Conservation (phyloP, 257 asterid genomes). For the Solanum arcanum region DNA sequence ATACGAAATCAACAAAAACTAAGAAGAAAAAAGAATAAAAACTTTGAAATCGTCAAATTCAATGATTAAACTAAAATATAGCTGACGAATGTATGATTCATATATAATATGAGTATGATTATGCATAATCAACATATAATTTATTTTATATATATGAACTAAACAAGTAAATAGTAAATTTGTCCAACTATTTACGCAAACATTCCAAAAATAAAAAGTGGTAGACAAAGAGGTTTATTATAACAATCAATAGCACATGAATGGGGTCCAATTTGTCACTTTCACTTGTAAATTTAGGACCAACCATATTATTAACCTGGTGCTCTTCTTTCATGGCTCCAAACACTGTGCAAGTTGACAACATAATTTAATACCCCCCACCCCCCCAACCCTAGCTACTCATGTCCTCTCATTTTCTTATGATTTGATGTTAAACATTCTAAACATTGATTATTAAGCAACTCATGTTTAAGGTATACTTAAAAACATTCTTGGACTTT, state of each 20-base stretch:
- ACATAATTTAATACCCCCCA: neutral
- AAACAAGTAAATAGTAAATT: neutral
- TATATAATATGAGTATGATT: neutral
- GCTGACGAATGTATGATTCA: neutral
- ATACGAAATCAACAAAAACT: neutral
- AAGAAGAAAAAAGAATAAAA: neutral
- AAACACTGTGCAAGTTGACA: slow-evolving; percentile 4
- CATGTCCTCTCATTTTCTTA: neutral
- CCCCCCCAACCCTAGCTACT: neutral
- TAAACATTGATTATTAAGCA: neutral
- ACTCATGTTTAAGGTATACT: neutral
- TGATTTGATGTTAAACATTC: neutral
- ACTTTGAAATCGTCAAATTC: neutral
- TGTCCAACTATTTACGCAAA: neutral
- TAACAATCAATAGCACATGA: slow-evolving; percentile 9
- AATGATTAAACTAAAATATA: neutral
- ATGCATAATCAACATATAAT: neutral
- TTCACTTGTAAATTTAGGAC: slow-evolving; percentile 3
- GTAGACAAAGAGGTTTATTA: neutral
- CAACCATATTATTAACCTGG: slow-evolving; percentile 3
- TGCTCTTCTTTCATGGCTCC: neutral
- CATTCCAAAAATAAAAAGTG: neutral
- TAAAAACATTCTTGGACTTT: neutral
- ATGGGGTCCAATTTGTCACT: slow-evolving; percentile 4
- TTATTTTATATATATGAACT: neutral